Evolutionary conservation across 225 moss, liverwort and hornwort species (phyloP).

Genomic region (Pseudoscleropodium purum): DNA sequence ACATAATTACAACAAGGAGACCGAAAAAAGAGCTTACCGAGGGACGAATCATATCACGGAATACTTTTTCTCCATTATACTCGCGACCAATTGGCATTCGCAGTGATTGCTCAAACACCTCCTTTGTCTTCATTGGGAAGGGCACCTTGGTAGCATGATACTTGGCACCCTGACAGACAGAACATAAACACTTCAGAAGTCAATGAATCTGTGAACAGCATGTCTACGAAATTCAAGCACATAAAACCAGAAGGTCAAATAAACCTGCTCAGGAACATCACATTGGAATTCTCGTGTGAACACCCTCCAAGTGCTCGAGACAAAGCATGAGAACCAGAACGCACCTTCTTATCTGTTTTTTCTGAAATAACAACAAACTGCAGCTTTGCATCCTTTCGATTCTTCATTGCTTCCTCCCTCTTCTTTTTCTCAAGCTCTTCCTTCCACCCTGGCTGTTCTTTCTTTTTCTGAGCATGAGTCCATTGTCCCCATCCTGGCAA

Average conservation of each 20-base stretch:
- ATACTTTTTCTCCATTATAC: slow-evolving; percentile 83
- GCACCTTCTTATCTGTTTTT: slow-evolving; percentile 80
- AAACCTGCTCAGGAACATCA: neutral
- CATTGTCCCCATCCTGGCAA: slow-evolving; percentile 99
- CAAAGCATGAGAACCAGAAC: neutral
- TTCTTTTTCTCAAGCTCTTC: slow-evolving; percentile 48
- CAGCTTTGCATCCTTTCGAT: slow-evolving; percentile 73
- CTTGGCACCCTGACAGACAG: slow-evolving; percentile 42
- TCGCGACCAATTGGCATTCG: slow-evolving; percentile 93
- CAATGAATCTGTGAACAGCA: neutral
- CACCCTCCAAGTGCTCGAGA: neutral
- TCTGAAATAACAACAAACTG: slow-evolving; percentile 85
- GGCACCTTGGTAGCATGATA: slow-evolving; percentile 64
- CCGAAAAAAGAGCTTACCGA: slow-evolving; percentile 33
- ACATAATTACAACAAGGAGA: neutral
- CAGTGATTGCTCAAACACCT: slow-evolving; percentile 73
- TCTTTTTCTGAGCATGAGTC: slow-evolving; percentile 60
- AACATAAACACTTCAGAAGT: neutral
- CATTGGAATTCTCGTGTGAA: neutral
- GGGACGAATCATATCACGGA: slow-evolving; percentile 87
- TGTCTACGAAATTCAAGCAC: neutral
- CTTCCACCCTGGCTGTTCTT: slow-evolving; percentile 59
- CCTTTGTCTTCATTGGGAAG: slow-evolving; percentile 69
- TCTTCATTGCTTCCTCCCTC: slow-evolving; percentile 43
- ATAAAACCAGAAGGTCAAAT: neutral